Evolutionary conservation across 2,329 filamentous ascomycete genomes (phyloP), one percentile per base, ranked within the genome.

Genomic region (Colletotrichum orbiculare): DNA sequence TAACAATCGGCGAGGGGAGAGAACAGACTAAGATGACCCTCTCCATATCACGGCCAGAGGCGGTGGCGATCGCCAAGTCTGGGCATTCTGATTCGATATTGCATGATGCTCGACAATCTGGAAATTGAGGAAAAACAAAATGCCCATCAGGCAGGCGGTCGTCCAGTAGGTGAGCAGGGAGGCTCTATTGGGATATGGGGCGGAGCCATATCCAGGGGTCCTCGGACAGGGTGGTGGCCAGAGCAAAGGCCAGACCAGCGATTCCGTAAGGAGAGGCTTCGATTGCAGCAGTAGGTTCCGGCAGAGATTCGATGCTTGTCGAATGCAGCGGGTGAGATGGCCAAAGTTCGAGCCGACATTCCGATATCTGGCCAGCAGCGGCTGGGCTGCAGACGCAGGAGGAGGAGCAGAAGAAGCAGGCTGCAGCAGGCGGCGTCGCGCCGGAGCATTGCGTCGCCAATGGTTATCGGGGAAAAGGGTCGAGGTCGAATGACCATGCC

Each of bases 201-300:
- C 17, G 60, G 50, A 48, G 47, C 58, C 41, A 65, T 50, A 59
- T 53, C 25, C 63, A 66, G 64, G 64, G 63, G 64, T 60, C 17
- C 37, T 13, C n/a, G 38, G 42, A 64, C 33, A 15, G 53, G 47
- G 60, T 57, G 59, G 64, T 63, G 54, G 48, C 48, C 64, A 63
- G 48, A 50, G 60, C 60, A 9, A 38, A 58, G 60, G 43, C 64
- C 35, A 54, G 52, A 45, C 50, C 50, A 47, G 50, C 38, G 37
- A 65, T 39, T 41, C 34, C 35, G 48, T 35, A 53, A 41, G 54
- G 39, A 45, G 53, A 42, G 35, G 39, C 55, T 49, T 50, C 35
- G 54, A 46, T 10, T 46, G 53, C 53, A 12, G 53, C 49, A 47
- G 42, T 33, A 50, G 48, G 17, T 15, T 25, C 4, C 25, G 25